These are phyloP conservation scores for Wallacemonas sp. DNA, from an alignment of 208 protist genomes.

Conservation along the genomic window DNA sequence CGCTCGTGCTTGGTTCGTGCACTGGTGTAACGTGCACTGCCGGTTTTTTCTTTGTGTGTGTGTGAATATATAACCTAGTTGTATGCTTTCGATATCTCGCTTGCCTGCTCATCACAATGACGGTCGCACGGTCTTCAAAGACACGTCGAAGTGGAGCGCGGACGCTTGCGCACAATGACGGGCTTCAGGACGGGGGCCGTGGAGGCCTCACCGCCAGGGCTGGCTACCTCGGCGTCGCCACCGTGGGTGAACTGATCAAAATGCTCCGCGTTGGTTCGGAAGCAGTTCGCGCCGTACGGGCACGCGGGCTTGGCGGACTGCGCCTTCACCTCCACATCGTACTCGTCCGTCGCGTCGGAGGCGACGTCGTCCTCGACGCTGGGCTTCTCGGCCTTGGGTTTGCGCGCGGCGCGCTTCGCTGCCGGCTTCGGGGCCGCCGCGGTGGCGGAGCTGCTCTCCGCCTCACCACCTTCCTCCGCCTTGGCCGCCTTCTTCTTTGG, in stretches of 20 bases:
- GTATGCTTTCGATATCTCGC: neutral
- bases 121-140: no score
- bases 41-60: no score
- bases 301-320: conserved; percentile 47
- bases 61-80: no score
- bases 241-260: conserved; percentile 64
- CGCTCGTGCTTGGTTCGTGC: no score
- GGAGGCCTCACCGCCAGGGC: neutral
- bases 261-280: conserved; percentile 64
- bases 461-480: conserved; percentile 17
- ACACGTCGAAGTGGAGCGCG: neutral
- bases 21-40: no score
- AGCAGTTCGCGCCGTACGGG: conserved; percentile 72
- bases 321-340: conserved; percentile 56
- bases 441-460: conserved; percentile 12
- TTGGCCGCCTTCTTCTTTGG: conserved; percentile 21
- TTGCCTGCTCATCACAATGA: neutral
- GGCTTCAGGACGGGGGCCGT: conserved; percentile 16
- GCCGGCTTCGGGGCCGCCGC: conserved; percentile 16
- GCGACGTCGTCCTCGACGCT: conserved; percentile 32
- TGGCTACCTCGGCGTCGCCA: conserved; percentile 3
- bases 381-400: conserved; percentile 10
- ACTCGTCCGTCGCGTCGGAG: conserved; percentile 76
- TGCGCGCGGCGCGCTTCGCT: conserved; percentile 17
- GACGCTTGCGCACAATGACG: conserved; percentile 29